Evolutionary conservation across 495 filamentous ascomycete genomes (phyloP), one percentile per base, ranked within the genome.

Genomic region (Niebla homalea): DNA sequence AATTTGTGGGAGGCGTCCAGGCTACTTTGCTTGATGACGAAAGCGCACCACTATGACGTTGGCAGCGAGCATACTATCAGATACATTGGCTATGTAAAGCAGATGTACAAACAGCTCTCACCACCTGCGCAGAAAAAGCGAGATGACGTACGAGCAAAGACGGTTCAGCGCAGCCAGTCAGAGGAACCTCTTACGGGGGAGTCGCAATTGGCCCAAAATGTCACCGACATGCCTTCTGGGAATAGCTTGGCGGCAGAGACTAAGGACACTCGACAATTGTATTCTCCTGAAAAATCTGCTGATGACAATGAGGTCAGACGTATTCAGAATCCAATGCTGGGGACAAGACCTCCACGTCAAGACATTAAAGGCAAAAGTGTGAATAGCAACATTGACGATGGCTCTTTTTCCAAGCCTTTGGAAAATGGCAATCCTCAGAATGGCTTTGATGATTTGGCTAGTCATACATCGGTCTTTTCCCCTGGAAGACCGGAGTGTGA

Each of bases 401-500:
- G 15, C 2, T 19, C 39, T n/a, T 22, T 42, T 8, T 42, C 39
- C 10, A 19, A 19, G 5, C 4, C 18, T n/a, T 15, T 7, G n/a
- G 11, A 42, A 2, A 12, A 8, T 2, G 8, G 14, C 14, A 11
- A 12, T 22, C 45, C 18, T 21, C 12, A 36, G n/a, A 36, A 15
- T 29, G 26, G 36, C 8, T 18, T 20, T 16, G 10, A 20, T 3
- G 20, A 38, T n/a, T 15, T 23, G 18, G n/a, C 6, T 20, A 5
- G 29, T n/a, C 35, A 44, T 18, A 25, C 35, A n/a, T 35, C 41
- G 15, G 43, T 21, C 8, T 43, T 25, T 22, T 19, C 25, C 12
- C 61, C 66, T 4, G 52, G 68, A 19, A 57, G 70, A 5, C 71
- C 72, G 38, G 50, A 78, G 0, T 71, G 85, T 48, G 93, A 98